Conservation (phyloP, 306 rosid genomes). For the Dalbergia cochinchinensis region DNA sequence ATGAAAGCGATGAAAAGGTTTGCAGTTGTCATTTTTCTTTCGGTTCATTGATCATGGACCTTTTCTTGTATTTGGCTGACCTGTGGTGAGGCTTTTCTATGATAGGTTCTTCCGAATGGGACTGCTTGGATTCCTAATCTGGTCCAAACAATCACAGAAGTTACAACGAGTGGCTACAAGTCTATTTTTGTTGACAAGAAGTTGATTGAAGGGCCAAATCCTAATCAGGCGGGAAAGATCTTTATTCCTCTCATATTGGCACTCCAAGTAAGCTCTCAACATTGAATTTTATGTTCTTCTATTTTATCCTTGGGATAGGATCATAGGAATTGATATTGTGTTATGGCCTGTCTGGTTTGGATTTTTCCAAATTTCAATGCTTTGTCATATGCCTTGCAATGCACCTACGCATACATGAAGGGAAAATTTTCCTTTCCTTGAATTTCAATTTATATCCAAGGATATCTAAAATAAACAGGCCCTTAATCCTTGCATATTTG, state of each 20-base stretch:
- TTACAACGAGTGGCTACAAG: conserved; percentile 55
- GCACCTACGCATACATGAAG: neutral
- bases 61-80: neutral
- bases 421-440: neutral
- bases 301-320: neutral
- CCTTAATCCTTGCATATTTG: neutral
- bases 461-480: neutral
- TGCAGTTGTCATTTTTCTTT: neutral
- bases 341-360: neutral
- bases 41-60: neutral
- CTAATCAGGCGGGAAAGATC: conserved; percentile 77
- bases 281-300: neutral
- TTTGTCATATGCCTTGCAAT: neutral
- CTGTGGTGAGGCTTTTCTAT: conserved; percentile 35
- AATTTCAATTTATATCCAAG: neutral
- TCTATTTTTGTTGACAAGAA: conserved; percentile 79
- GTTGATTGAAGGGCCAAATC: conserved; percentile 94
- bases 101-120: conserved; percentile 94
- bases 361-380: neutral
- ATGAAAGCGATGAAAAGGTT: conserved; percentile 90
- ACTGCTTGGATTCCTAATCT: conserved; percentile 85
- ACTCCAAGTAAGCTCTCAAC: conserved; percentile 64
- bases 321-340: neutral
- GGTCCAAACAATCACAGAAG: conserved; percentile 76
- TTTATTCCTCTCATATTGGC: conserved; percentile 79